Evolutionary conservation across 1,284 basidiomycete species (phyloP), one percentile per base, ranked within the genome.

Genomic region (Fereydounia khargensis): DNA sequence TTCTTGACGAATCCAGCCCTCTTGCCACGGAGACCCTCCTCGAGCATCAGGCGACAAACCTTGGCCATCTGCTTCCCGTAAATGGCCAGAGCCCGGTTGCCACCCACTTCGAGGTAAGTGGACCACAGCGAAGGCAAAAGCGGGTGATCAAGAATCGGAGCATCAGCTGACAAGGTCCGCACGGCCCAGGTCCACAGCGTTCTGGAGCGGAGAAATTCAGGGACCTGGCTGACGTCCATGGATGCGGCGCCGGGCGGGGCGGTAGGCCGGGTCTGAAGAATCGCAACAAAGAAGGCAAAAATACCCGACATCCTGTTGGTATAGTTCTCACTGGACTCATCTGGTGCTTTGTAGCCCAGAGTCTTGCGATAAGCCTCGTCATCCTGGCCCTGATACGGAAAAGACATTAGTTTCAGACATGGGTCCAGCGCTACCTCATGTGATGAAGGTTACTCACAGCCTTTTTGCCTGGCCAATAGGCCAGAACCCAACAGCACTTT

Each of bases 251-350:
- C 13, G 2, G 60, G 44, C 19, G 68, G 63, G 1, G 42, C 18
- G 6, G 51, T 63, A 22, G 64, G 56, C 3, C 46, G 33, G 3
- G 78, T 79, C 55, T 80, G 81, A 30, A 92, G 75, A 45, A 95
- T 83, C 7, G 85, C 82, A 74, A 90, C 89, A 79, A 95, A 98
- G 18, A 98, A 83, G 9, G 91, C 84, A 80, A 90, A 81, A 35
- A 92, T 83, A 6, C 90, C 91, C 21, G 83, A 79, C 60, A 95
- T 82, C n/a, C 94, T 83, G 34, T 80, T 80, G 18, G 82, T 81
- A 74, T 89, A 88, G 40, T 89, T 86, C 14, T 82, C 78, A 14
- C 78, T 71, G 0, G 81, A 79, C 72, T 43, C 76, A 6, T 80
- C 79, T 68, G 80, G 49, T 11, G 77, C 77, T 22, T 82, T 79